A percentile compares a stretch with the other conserved stretches of the same genome.
These are phyloP conservation scores for Ophiostoma australiae DNA, from an alignment of 2,329 filamentous ascomycete genomes.

Conservation along the genomic window DNA sequence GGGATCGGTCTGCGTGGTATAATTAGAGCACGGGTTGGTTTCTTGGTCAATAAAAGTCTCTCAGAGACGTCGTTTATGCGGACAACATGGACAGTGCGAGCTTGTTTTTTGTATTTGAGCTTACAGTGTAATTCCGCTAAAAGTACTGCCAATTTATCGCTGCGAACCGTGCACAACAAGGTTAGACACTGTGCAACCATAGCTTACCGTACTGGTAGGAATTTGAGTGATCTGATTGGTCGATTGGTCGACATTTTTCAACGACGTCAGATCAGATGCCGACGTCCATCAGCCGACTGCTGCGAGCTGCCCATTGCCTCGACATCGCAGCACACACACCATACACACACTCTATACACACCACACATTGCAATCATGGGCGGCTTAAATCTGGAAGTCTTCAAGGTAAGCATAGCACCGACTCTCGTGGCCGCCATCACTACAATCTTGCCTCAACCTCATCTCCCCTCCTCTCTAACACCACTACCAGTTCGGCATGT, in stretches of 20 bases:
- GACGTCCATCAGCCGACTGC: neutral
- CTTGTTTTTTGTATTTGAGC: neutral
- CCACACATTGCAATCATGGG: constrained; percentile 51
- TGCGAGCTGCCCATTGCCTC: neutral
- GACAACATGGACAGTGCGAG: neutral
- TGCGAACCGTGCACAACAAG: neutral
- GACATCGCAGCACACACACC: neutral
- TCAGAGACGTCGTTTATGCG: neutral
- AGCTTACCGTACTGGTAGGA: neutral
- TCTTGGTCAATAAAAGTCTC: neutral
- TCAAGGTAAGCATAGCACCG: constrained; percentile 61
- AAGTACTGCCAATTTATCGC: neutral
- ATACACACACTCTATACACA: neutral
- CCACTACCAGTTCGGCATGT: constrained; percentile 78
- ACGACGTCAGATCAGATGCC: constrained; percentile 12
- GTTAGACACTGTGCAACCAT: neutral
- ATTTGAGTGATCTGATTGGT: constrained; percentile 2
- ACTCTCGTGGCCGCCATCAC: neutral
- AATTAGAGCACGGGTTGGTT: neutral
- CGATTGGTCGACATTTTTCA: constrained; percentile 10
- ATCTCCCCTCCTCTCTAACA: neutral
- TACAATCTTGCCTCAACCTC: neutral
- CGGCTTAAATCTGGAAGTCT: constrained; percentile 86
- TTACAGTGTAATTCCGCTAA: neutral
- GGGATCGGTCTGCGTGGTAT: neutral